Evolutionary conservation across 2,329 filamentous ascomycete species (phyloP), one percentile per base, ranked within the genome.

Genomic region (Aspergillus uvarum): DNA sequence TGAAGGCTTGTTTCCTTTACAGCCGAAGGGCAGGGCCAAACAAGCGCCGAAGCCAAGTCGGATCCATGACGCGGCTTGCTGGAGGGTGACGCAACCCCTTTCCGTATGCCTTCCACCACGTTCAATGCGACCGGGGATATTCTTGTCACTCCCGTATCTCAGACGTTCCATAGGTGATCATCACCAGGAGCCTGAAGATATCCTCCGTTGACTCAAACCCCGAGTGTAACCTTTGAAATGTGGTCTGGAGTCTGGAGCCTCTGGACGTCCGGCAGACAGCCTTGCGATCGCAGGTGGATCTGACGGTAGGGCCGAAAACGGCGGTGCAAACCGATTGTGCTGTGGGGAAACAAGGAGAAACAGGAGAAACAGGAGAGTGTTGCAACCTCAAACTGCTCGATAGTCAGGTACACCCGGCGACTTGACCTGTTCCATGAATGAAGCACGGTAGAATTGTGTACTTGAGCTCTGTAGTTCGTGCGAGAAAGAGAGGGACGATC

Each of bases 1-100:
- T 5, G 48, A 26, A n/a, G 48, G 22, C 19, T 50, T 24, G 48
- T 50, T 50, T 50, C 22, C 21, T 32, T n/a, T 2, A 22, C 29
- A 26, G n/a, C n/a, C 12, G 26, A 21, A 16, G n/a, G 38, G 44
- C 26, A 16, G 14, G 35, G 10, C 47, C 42, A 21, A 32, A 26
- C 26, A 55, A 55, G 53, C 53, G 42, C 42, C 42, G 29, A n/a
- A 55, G 53, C 53, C 53, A 55, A 55, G 53, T 48, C 53, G 53
- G 51, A 12, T n/a, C 24, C 47, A 48, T 55, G 53, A 48, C 53
- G 53, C 53, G 53, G 53, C 53, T 47, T 55, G 42, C 47, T 29
- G n/a, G 44, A 44, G 26, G 53, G 42, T 55, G 53, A 55, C 53
- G 53, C 53, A 55, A 54, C 42, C 22, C n/a, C 24, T 11, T 31